Conservation (phyloP, 345 rosid species). For the Gossypium rotundifolium region DNA sequence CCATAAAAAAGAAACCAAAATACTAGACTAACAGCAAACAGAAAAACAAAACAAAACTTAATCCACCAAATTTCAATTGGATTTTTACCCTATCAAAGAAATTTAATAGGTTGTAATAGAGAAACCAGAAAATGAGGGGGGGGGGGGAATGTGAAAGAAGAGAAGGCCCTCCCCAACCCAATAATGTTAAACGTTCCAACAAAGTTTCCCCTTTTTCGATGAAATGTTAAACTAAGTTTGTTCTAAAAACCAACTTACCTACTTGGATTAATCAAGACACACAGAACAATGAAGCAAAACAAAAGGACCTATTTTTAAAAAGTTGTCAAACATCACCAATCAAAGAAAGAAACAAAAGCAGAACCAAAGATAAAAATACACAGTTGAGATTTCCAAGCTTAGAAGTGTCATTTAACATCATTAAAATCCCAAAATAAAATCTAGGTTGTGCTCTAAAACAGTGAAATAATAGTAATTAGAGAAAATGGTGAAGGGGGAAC, state of each 20-base stretch:
- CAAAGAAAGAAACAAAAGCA: not conserved
- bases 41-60: constrained; percentile 1
- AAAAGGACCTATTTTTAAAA: constrained; percentile 8
- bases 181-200: not conserved
- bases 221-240: constrained; percentile 9
- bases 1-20: constrained; percentile 10
- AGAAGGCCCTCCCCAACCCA: not conserved
- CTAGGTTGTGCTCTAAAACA: constrained; percentile 4
- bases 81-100: not conserved
- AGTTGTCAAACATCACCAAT: constrained; percentile 15
- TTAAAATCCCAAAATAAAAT: constrained; percentile 9
- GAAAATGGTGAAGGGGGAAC: not conserved
- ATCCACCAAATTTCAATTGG: constrained; percentile 3
- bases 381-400: constrained; percentile 23
- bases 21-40: constrained; percentile 5
- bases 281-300: constrained; percentile 5
- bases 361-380: constrained; percentile 17
- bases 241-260: constrained; percentile 12
- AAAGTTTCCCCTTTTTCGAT: not conserved
- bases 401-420: constrained; percentile 1
- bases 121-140: constrained; percentile 18
- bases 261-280: constrained; percentile 9
- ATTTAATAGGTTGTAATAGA: not conserved
- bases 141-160: constrained; percentile 8
- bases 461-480: not conserved